Evolutionary conservation across 805 yeast species (phyloP), one percentile per base, ranked within the genome.

Genomic region (Alloascoidea africana): DNA sequence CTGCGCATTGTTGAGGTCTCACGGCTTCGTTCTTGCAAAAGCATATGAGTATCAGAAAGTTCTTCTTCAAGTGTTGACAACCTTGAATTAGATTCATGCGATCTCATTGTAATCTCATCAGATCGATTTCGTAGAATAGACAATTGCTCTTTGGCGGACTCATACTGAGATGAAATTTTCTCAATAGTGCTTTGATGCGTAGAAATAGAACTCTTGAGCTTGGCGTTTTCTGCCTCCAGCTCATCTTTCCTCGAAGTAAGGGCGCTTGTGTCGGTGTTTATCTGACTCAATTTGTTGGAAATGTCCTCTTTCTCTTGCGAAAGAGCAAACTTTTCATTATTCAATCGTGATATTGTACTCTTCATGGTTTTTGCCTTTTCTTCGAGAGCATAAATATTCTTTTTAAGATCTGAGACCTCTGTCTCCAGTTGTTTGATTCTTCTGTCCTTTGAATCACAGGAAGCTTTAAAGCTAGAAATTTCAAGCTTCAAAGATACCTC

Each of bases 61-160:
- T 87, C 96, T 40, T 85, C 94, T 46, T 82, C 86, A 18, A 87
- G 53, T 2, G 73, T 68, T 40, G 81, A 86, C 16, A 71, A 62
- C 43, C 71, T 67, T 38, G 63, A 63, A 33, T 65, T 66, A 1
- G 75, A 60, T 46, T 91, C 97, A 42, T 70, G 69, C 32, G 76
- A 57, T 38, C 81, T 72, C 66, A 80, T 68, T 2, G 66, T 50
- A 36, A 81, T 53, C 48, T 84, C 94, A 37, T 83, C 89, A 41
- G 76, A 70, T 51, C 82, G 85, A 44, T 73, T 76, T 47, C 69
- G 76, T 41, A 73, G 47, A 0, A 62, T 45, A 32, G 69, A 76
- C 5, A 64, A 23, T 23, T 23, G 30, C 8, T 23, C n/a, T 23
- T 23, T 23, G n/a, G n/a, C 13, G n/a, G 30, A 8, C 8, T 23